Percentiles rank a stretch among this genome's conserved stretches.
Conservation (phyloP, 2,329 filamentous ascomycete species). For the Microcyclospora pomicola region DNA sequence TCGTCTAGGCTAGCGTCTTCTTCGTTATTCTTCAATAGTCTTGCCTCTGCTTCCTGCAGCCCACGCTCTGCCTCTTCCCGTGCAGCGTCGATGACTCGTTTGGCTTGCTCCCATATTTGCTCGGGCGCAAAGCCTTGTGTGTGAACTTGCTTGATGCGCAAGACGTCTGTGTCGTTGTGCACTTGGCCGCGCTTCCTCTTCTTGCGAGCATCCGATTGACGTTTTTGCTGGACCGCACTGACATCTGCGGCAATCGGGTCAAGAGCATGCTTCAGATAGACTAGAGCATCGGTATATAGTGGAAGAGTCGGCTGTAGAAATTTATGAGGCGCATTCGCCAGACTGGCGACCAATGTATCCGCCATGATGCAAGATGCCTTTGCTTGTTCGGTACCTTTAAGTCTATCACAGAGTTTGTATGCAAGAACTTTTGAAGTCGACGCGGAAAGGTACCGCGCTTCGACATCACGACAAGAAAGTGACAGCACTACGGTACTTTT, state of each 20-base stretch:
- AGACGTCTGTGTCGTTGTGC: conserved; percentile 33
- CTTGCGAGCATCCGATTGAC: conserved; percentile 52
- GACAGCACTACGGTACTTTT: no score
- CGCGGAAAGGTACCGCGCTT: no score
- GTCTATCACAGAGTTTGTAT: no score
- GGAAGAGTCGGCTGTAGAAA: conserved; percentile 62
- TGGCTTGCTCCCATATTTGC: conserved; percentile 90
- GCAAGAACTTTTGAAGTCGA: no score
- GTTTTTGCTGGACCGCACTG: conserved; percentile 55
- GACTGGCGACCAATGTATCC: conserved; percentile 7
- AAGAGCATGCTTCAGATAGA: conserved; percentile 65
- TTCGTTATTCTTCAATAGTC: conserved; percentile 22
- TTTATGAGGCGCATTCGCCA: conserved; percentile 39
- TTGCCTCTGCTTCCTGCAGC: conserved; percentile 24
- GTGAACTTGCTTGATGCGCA: conserved; percentile 74
- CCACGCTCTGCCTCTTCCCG: conserved; percentile 39
- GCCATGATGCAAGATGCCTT: conserved; percentile 1
- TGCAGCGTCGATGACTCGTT: conserved; percentile 60
- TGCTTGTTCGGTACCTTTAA: no score
- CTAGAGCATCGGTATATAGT: conserved; percentile 55
- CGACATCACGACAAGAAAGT: no score
- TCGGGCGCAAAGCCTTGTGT: conserved; percentile 73
- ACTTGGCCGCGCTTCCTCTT: conserved; percentile 59
- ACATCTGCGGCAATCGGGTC: conserved; percentile 65
- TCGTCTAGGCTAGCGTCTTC: conserved; percentile 19